Conservation (phyloP, 2,329 filamentous ascomycete species). For the Neonectria ditissima region DNA sequence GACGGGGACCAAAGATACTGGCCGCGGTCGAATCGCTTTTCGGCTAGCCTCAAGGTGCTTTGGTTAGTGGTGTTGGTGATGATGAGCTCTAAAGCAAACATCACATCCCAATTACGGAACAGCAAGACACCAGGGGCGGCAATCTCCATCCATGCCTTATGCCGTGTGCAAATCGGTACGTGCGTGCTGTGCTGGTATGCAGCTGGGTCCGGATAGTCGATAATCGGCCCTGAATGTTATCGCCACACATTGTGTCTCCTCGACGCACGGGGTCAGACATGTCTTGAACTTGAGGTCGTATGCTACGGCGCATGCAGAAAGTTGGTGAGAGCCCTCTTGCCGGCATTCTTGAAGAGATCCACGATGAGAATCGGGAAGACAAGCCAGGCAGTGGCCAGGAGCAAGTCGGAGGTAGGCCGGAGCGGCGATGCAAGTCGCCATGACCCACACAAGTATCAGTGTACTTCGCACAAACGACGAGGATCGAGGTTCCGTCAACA, state of each 20-base stretch:
- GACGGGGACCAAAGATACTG: constrained; percentile 3
- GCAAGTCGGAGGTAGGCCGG: background rate
- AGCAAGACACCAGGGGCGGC: constrained; percentile 17
- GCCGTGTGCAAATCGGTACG: constrained; percentile 14
- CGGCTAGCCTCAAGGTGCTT: constrained; percentile 10
- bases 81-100: constrained; percentile 25
- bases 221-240: constrained; percentile 18
- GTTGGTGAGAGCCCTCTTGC: background rate
- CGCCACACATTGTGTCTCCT: constrained; percentile 6
- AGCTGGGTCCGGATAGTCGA: constrained; percentile 16
- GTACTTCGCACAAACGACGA: constrained; percentile 1
- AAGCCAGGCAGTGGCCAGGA: background rate
- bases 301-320: constrained; percentile 7
- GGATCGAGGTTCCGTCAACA: background rate
- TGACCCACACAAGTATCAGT: constrained; percentile 15
- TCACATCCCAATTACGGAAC: constrained; percentile 24
- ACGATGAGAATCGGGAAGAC: background rate
- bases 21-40: constrained; percentile 5
- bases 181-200: constrained; percentile 14
- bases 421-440: constrained; percentile 4
- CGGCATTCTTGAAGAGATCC: background rate
- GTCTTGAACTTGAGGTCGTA: constrained; percentile 22
- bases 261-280: constrained; percentile 13
- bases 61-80: constrained; percentile 9
- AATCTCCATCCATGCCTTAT: constrained; percentile 27